phyloP scores from a whole-genome alignment of 768 basidiomycete species.

The Tylopilus balloui region DNA sequence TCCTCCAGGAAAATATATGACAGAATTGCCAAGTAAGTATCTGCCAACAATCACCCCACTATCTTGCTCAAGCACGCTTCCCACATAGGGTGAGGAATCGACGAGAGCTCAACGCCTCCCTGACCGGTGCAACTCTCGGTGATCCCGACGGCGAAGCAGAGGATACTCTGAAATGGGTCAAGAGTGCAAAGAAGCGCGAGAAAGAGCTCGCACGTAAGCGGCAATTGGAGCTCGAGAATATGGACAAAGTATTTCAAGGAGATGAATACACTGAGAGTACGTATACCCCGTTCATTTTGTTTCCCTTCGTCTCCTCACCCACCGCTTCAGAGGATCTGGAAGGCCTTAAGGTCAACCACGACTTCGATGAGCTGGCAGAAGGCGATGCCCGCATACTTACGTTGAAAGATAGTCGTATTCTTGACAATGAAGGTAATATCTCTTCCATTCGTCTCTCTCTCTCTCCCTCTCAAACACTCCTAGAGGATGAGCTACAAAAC shows the following conservation, averaged over 20 bases:
- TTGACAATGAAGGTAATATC: slow-evolving; percentile 82
- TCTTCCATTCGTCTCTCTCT: background rate
- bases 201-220: slow-evolving; percentile 83
- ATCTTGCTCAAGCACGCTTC: slow-evolving; percentile 39
- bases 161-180: slow-evolving; percentile 86
- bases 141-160: slow-evolving; percentile 76
- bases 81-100: slow-evolving; percentile 85
- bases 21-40: slow-evolving; percentile 83
- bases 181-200: slow-evolving; percentile 84
- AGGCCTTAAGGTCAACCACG: slow-evolving; percentile 95
- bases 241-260: slow-evolving; percentile 69
- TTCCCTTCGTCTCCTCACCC: background rate
- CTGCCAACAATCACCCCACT: background rate
- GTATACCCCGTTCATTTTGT: slow-evolving; percentile 23
- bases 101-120: slow-evolving; percentile 85
- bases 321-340: slow-evolving; percentile 68
- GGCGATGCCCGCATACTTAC: slow-evolving; percentile 96
- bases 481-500: slow-evolving; percentile 98
- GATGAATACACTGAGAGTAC: slow-evolving; percentile 85
- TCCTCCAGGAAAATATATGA: slow-evolving; percentile 60
- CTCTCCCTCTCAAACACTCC: background rate
- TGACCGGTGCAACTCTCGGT: slow-evolving; percentile 91
- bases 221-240: slow-evolving; percentile 75
- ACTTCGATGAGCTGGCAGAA: slow-evolving; percentile 86
- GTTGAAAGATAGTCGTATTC: slow-evolving; percentile 90